Evolutionary conservation across 441 rosid genomes (phyloP).

Genomic region (Kokia cookei): DNA sequence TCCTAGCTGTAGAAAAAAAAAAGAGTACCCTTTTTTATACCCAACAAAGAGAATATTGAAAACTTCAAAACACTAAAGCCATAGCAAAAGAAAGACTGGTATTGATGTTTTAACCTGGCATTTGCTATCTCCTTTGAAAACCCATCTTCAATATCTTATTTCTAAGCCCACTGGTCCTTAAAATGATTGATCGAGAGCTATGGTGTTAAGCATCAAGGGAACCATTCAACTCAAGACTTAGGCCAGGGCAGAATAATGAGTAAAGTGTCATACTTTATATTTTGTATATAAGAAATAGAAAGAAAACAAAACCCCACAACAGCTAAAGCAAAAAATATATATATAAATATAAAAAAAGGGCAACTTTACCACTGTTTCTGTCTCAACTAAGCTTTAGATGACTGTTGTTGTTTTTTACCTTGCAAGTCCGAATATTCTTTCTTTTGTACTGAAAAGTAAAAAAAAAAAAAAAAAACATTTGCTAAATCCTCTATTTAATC

Average conservation of each 20-base stretch:
- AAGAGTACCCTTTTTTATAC: background rate
- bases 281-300: no score
- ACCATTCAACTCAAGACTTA: conserved; percentile 32
- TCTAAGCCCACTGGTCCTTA: conserved; percentile 16
- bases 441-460: conserved; percentile 5
- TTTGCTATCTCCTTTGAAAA: conserved; percentile 9
- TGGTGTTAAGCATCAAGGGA: conserved; percentile 60
- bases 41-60: conserved; percentile 18
- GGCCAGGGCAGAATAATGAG: conserved; percentile 24
- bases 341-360: background rate
- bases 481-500: background rate
- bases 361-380: conserved; percentile 17
- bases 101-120: background rate
- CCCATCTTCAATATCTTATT: conserved; percentile 27
- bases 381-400: background rate
- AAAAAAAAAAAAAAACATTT: background rate
- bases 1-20: conserved; percentile 6
- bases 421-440: conserved; percentile 13
- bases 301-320: background rate
- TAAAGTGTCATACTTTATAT: conserved; percentile 15
- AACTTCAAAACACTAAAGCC: conserved; percentile 14
- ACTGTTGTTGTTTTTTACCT: conserved; percentile 17
- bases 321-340: background rate
- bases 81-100: conserved; percentile 10
- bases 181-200: conserved; percentile 40